phyloP scores from a whole-genome alignment of 345 rosid species.

The Hirschfeldia incana region DNA sequence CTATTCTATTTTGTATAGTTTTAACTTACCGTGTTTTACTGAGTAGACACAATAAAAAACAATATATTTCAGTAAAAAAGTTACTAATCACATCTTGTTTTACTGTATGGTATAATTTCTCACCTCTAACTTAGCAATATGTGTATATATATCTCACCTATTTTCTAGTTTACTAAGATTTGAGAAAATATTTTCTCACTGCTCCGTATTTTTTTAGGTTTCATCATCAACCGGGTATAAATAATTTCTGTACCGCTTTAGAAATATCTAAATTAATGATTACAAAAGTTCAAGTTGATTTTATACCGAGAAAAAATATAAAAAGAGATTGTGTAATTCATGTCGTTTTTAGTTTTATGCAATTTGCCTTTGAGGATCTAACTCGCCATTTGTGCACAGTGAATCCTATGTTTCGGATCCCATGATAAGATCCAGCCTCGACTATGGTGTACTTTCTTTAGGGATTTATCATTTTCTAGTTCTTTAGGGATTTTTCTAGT shows the following conservation, averaged over 20 bases:
- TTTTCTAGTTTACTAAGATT: not conserved
- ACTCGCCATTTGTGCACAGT: slow-evolving; percentile 34
- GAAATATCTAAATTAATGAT: not conserved
- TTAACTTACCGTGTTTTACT: not conserved
- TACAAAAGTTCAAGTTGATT: not conserved
- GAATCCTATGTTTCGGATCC: slow-evolving; percentile 42
- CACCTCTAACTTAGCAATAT: too few relatives aligned
- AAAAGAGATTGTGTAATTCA: not conserved
- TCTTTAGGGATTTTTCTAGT: not conserved
- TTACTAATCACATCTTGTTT: not conserved
- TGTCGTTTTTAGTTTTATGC: not conserved
- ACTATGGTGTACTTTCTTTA: slow-evolving; percentile 9
- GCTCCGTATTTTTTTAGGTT: not conserved
- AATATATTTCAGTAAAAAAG: not conserved
- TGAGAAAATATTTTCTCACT: not conserved
- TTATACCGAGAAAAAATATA: not conserved
- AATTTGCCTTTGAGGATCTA: slow-evolving; percentile 20
- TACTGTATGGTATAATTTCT: not conserved
- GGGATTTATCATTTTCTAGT: not conserved
- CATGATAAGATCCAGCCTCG: slow-evolving; percentile 32
- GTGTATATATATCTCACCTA: not conserved
- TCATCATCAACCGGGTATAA: not conserved
- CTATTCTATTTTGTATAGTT: not conserved
- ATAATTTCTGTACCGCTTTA: not conserved
- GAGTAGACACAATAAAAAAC: not conserved